phyloP scores from a whole-genome alignment of 495 filamentous ascomycete genomes.

The Immersiella caudata region DNA sequence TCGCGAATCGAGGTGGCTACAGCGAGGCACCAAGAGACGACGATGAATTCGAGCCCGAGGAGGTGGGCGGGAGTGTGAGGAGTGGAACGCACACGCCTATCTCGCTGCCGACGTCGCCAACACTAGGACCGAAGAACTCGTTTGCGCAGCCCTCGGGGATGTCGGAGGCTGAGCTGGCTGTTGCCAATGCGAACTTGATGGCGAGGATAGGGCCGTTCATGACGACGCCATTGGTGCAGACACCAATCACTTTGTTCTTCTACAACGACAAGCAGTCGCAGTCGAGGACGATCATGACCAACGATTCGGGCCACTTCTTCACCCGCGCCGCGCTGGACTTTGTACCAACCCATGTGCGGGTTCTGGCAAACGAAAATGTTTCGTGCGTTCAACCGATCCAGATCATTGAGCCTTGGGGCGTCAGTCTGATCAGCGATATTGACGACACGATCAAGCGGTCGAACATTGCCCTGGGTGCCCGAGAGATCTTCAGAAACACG shows the following conservation, averaged over 20 bases:
- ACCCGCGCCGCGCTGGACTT: constrained; percentile 81
- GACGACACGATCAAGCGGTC: constrained; percentile 98
- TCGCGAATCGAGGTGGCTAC: constrained; percentile 65
- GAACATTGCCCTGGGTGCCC: constrained; percentile 79
- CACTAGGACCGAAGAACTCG: constrained; percentile 36
- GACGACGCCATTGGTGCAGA: constrained; percentile 71
- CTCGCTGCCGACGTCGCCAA: constrained; percentile 40
- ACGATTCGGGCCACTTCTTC: constrained; percentile 84
- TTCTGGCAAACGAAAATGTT: constrained; percentile 83
- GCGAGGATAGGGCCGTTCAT: constrained; percentile 86
- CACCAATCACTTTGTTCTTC: constrained; percentile 87
- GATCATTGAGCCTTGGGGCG: constrained; percentile 75
- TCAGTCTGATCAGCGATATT: constrained; percentile 96
- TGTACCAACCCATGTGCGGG: constrained; percentile 82
- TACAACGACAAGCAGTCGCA: constrained; percentile 79
- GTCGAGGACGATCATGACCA: constrained; percentile 76
- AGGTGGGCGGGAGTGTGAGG: constrained; percentile 14
- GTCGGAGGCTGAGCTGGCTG: constrained; percentile 66
- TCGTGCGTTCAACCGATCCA: constrained; percentile 75
- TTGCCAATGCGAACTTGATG: constrained; percentile 86
- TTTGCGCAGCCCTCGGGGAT: constrained; percentile 62
- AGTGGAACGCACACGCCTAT: constrained; percentile 29
- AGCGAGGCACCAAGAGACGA: constrained; percentile 46
- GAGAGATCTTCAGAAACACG: constrained; percentile 93
- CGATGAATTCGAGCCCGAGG: constrained; percentile 34